Conservation (phyloP, 2,329 filamentous ascomycete species). For the Pseudocercospora ulei region DNA sequence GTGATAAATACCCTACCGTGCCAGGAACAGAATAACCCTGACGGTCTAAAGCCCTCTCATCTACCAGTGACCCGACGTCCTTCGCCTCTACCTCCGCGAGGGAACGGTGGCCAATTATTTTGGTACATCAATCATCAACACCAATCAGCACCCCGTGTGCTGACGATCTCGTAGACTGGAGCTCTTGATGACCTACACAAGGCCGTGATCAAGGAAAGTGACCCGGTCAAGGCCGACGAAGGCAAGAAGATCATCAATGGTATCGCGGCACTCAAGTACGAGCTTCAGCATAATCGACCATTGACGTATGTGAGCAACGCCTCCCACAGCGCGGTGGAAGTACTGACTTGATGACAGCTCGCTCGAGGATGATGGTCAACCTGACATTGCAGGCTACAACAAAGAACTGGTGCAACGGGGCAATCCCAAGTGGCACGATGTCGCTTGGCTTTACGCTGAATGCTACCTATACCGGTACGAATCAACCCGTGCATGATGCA, state of each 20-base stretch:
- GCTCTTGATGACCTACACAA: constrained; percentile 92
- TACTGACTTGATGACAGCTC: constrained; percentile 9
- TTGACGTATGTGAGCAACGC: constrained; percentile 52
- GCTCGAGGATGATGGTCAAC: constrained; percentile 62
- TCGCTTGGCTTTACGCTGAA: constrained; percentile 82
- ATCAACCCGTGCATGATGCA: constrained; percentile 58
- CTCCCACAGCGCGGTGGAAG: background rate
- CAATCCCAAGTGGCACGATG: constrained; percentile 68
- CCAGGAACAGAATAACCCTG: no score
- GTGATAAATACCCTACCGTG: no score
- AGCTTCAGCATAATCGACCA: constrained; percentile 77
- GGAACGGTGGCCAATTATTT: constrained; percentile 85
- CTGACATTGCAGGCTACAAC: constrained; percentile 76
- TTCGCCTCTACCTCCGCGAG: constrained; percentile 79
- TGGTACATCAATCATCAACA: constrained; percentile 53
- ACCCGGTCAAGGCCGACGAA: constrained; percentile 59
- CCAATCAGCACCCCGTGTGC: no score
- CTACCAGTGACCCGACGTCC: constrained; percentile 70
- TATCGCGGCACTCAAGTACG: constrained; percentile 79
- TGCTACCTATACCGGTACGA: constrained; percentile 79
- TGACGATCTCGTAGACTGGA: constrained; percentile 54
- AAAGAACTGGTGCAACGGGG: constrained; percentile 66
- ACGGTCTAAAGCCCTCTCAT: constrained; percentile 54
- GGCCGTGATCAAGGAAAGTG: constrained; percentile 50
- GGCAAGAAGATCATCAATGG: constrained; percentile 77